Evolutionary conservation across 1,284 basidiomycete species (phyloP).

Genomic region (Ceratobasidium sp.): DNA sequence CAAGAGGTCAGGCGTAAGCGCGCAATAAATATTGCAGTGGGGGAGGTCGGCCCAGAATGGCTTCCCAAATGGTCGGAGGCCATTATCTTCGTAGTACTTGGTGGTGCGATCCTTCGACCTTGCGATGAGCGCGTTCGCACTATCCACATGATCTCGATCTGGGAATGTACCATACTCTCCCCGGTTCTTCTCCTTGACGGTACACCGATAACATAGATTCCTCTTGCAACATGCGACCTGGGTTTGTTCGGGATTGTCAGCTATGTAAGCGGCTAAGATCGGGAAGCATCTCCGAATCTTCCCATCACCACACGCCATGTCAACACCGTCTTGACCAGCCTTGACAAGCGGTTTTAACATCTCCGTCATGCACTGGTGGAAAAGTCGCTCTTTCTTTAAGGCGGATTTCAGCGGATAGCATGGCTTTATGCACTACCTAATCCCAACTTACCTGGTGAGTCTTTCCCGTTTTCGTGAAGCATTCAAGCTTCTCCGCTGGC

Average conservation of each 20-base stretch:
- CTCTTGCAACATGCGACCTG: conserved; percentile 25
- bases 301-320: conserved; percentile 38
- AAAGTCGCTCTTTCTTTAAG: conserved; percentile 4
- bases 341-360: conserved; percentile 21
- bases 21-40: conserved; percentile 45
- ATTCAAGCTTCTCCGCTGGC: neutral
- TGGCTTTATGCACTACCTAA: neutral
- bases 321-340: conserved; percentile 27
- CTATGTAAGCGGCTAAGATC: conserved; percentile 35
- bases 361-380: conserved; percentile 33
- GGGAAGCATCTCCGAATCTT: conserved; percentile 29
- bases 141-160: neutral
- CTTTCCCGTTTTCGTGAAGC: neutral
- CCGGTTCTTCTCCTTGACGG: neutral
- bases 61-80: neutral
- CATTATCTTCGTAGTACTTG: neutral
- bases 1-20: conserved; percentile 45
- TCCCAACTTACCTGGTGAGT: neutral
- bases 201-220: conserved; percentile 17
- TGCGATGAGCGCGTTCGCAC: neutral
- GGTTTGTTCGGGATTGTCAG: conserved; percentile 38
- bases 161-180: neutral
- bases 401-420: neutral
- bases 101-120: neutral
- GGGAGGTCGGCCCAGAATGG: conserved; percentile 47